Evolutionary conservation across 2,329 filamentous ascomycete genomes (phyloP).

Genomic region (Neurospora crassa): DNA sequence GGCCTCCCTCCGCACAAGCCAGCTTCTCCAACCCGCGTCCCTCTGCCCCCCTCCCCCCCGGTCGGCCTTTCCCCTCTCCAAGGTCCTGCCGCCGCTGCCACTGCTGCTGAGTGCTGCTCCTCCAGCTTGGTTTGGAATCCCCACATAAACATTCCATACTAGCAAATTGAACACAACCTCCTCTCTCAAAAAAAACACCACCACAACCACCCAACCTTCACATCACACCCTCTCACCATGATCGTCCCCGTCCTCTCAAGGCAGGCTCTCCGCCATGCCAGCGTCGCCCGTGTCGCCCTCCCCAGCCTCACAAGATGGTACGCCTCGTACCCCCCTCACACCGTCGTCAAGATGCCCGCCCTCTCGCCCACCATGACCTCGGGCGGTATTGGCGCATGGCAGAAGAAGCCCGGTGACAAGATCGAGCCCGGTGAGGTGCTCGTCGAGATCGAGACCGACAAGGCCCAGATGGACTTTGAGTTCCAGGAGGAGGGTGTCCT

Average conservation of each 20-base stretch:
- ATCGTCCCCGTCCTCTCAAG: conserved; percentile 55
- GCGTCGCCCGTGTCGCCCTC: conserved; percentile 41
- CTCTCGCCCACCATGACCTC: conserved; percentile 96
- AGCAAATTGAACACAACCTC: not conserved
- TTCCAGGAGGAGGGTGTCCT: conserved; percentile 97
- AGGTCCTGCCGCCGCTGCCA: not conserved
- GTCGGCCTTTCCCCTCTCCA: not conserved
- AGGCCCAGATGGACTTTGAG: conserved; percentile 99
- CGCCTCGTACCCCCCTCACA: conserved; percentile 89
- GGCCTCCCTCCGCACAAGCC: not conserved
- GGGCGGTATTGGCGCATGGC: conserved; percentile 94
- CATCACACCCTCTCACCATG: conserved; percentile 33
- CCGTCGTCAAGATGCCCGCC: conserved; percentile 94
- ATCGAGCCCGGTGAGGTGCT: conserved; percentile 89
- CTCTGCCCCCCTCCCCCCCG: not conserved
- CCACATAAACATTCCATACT: not conserved
- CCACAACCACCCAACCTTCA: not conserved
- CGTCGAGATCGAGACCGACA: conserved; percentile 98
- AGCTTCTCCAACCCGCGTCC: not conserved
- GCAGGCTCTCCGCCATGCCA: conserved; percentile 45
- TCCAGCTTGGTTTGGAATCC: not conserved
- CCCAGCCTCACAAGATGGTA: conserved; percentile 51
- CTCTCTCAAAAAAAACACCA: not conserved
- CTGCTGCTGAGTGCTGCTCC: not conserved
- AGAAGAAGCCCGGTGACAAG: conserved; percentile 89